Conservation (phyloP, 345 rosid species). For the Hypericum androsaemum region DNA sequence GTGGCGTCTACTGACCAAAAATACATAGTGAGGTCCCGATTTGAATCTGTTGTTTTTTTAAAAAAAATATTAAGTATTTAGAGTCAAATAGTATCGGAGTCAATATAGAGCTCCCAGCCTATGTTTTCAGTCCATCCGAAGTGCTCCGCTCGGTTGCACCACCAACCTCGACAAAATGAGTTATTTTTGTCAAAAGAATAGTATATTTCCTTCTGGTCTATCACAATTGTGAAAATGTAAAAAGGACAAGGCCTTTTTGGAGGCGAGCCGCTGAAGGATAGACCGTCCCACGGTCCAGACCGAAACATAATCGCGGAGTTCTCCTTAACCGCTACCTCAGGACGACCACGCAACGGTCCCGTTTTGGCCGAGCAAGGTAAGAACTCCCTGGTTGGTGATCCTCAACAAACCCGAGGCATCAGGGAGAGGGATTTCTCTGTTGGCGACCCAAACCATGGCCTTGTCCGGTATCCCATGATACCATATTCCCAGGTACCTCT, state of each 20-base stretch:
- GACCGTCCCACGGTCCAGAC: conserved; percentile 12
- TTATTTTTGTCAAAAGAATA: conserved; percentile 3
- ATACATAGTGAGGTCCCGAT: no score
- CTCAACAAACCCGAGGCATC: not conserved
- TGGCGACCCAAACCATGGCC: conserved; percentile 10
- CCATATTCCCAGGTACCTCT: conserved; percentile 11
- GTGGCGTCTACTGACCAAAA: no score
- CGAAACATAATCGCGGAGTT: not conserved
- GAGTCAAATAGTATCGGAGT: no score
- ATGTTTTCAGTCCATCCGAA: not conserved
- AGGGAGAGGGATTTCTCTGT: conserved; percentile 1
- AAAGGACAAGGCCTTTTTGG: not conserved
- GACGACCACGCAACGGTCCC: not conserved
- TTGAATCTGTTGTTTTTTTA: no score
- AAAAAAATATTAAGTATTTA: no score
- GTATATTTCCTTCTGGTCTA: conserved; percentile 3
- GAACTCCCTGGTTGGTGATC: not conserved
- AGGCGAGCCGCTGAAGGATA: conserved; percentile 9
- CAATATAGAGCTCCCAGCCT: conserved; percentile 2
- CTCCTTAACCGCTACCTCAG: conserved; percentile 1
- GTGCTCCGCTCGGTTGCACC: conserved; percentile 5
- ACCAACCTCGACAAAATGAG: not conserved
- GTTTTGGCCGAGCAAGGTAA: not conserved
- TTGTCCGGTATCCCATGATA: not conserved
- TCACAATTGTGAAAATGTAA: conserved; percentile 4